Evolutionary conservation across 1,284 basidiomycete genomes (phyloP).

Genomic region (Ganoderma sinense): DNA sequence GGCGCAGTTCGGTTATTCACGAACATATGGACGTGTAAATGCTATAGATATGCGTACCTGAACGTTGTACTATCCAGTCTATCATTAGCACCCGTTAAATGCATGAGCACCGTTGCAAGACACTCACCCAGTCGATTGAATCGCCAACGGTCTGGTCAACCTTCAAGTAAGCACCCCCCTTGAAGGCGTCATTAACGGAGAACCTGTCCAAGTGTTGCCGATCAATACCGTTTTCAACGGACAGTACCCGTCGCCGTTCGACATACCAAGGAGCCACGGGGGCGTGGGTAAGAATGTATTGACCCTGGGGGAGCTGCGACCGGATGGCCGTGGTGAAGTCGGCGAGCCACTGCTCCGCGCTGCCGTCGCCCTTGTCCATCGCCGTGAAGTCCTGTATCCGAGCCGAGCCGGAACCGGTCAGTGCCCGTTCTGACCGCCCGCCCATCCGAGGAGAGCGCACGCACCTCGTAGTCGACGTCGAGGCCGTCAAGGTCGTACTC

Average conservation of each 20-base stretch:
- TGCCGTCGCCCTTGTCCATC: slow-evolving; percentile 48
- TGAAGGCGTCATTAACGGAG: slow-evolving; percentile 51
- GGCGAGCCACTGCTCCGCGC: slow-evolving; percentile 51
- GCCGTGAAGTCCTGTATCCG: slow-evolving; percentile 52
- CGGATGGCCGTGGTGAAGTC: slow-evolving; percentile 50
- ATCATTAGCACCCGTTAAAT: background rate
- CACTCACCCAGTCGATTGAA: slow-evolving; percentile 47
- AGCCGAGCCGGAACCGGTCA: background rate
- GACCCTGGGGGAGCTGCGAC: slow-evolving; percentile 42
- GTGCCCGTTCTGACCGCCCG: no score
- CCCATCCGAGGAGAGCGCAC: background rate
- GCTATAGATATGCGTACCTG: slow-evolving; percentile 41
- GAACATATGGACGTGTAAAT: background rate
- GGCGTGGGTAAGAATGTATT: slow-evolving; percentile 48
- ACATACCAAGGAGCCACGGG: slow-evolving; percentile 59
- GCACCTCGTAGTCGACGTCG: slow-evolving; percentile 64
- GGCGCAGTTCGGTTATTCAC: background rate
- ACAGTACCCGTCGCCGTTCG: slow-evolving; percentile 1
- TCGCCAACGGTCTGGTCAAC: slow-evolving; percentile 62
- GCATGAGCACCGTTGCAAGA: background rate
- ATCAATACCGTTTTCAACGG: slow-evolving; percentile 12
- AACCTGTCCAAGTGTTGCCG: slow-evolving; percentile 48
- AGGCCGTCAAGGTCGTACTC: slow-evolving; percentile 59
- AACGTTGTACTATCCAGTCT: slow-evolving; percentile 49
- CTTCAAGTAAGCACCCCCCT: slow-evolving; percentile 66